Percentiles rank a stretch among this genome's conserved stretches.
phyloP scores from a whole-genome alignment of 805 yeast species.

The Millerozyma acaciae region DNA sequence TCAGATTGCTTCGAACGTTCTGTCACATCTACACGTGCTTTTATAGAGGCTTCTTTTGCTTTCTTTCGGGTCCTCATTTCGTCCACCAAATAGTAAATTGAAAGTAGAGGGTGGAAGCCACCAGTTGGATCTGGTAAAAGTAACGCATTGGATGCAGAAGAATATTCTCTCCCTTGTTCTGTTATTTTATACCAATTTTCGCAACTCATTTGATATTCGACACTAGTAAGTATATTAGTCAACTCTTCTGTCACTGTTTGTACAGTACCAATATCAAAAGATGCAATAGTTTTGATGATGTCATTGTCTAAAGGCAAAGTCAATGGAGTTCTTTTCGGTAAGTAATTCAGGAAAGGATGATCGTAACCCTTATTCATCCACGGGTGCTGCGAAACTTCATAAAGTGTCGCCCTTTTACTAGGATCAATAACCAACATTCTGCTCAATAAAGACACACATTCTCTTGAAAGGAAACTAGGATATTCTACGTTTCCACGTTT shows the following conservation, averaged over 20 bases:
- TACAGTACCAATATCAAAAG: conserved; percentile 73
- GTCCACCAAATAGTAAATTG: conserved; percentile 79
- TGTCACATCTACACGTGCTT: conserved; percentile 21
- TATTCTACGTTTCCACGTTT: conserved; percentile 90
- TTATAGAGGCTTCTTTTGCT: conserved; percentile 50
- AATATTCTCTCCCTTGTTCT: conserved; percentile 35
- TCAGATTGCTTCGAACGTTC: conserved; percentile 14
- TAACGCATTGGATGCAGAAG: conserved; percentile 30
- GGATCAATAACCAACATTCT: conserved; percentile 94
- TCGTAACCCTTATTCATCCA: conserved; percentile 94
- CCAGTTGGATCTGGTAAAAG: conserved; percentile 70
- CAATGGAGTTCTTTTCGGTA: conserved; percentile 79
- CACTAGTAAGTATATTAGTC: conserved; percentile 54
- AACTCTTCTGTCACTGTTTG: conserved; percentile 56
- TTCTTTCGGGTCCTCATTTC: conserved; percentile 75
- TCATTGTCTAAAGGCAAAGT: conserved; percentile 60
- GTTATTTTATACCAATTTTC: conserved; percentile 55
- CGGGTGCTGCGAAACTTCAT: conserved; percentile 81
- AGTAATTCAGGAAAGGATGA: conserved; percentile 59
- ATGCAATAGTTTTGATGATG: conserved; percentile 71
- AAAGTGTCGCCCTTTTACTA: conserved; percentile 67
- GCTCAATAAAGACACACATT: conserved; percentile 73
- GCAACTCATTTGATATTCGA: conserved; percentile 59
- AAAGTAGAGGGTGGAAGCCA: conserved; percentile 83
- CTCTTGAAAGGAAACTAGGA: conserved; percentile 75